Base-by-base conservation (phyloP, 331 rosid genomes). In the Quercus tomentella region DNA sequence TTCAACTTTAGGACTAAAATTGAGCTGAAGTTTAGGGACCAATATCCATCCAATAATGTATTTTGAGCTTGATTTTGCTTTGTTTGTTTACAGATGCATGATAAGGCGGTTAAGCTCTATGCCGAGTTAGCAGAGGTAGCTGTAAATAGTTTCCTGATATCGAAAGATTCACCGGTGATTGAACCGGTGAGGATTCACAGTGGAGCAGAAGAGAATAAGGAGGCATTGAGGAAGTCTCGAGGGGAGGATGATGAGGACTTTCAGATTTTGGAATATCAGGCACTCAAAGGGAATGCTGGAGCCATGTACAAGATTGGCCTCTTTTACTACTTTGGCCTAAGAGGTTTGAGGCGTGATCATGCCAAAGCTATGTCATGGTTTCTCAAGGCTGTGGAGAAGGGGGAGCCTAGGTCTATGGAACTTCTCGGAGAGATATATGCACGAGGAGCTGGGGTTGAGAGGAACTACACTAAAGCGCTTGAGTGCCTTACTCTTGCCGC, bases 211-310 rank as follows among this genome's bases (percentile, higher is more conserved):
- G 98, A 93, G 89, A 91, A 93, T 80, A 93, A 93, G 84, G 98
- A 91, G 23, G 98, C 97, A 11, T 83, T 96, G 57, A 87, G 96
- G 82, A 96, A 90, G 84, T 93, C 92, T 6, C 87, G 88, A 75
- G 99, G 99, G 20, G 99, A 96, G 79, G 98, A 96, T 72, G 99
- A 91, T 10, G 98, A 93, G 61, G 98, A 93, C 83, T 91, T 96
- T 60, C 97, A 93, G 85, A 93, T 96, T 57, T 84, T 96, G 55
- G 97, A 96, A 87, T 93, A 96, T 81, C 99, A 93, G 70, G 99
- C 99, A 2, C 91, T 91, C 87, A 96, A 93, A 82, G 99, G 98
- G 65, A 90, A 88, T 87, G 92, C 99, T 1, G 93, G 83, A 56
- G 97, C 99, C 57, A 96, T 93, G 99, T 93, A 96, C 78, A 96